Percentiles rank a stretch among this genome's conserved stretches.
Evolutionary conservation across 2,329 filamentous ascomycete species (phyloP).

Genomic region (Pestalotiopsis sp.): DNA sequence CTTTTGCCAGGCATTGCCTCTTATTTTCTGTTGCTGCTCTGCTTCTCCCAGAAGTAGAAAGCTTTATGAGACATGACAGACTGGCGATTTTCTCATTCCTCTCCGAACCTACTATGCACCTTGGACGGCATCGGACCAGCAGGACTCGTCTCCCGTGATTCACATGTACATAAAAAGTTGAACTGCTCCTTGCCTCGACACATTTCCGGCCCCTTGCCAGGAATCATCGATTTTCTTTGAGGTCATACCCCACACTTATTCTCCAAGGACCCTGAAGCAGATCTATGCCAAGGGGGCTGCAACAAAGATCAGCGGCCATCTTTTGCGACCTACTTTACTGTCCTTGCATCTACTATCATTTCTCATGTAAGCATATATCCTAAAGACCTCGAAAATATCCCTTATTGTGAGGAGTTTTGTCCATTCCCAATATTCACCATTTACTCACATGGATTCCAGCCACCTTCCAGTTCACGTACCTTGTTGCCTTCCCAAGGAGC

Average conservation of each 20-base stretch:
- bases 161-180: constrained; percentile 1
- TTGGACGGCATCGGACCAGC: neutral
- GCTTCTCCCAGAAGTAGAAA: neutral
- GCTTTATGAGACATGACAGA: constrained; percentile 10
- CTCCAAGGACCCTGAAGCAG: constrained; percentile 1
- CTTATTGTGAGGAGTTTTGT: neutral
- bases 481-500: neutral
- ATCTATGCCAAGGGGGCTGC: constrained; percentile 7
- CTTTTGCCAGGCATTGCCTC: neutral
- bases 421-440: neutral
- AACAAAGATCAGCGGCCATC: constrained; percentile 7
- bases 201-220: neutral
- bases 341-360: neutral
- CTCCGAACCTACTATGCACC: neutral
- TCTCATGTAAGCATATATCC: neutral
- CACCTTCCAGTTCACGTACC: neutral
- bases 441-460: neutral
- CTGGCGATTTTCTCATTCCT: constrained; percentile 2
- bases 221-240: neutral
- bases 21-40: neutral
- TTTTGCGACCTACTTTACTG: constrained; percentile 2
- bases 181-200: neutral
- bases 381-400: neutral
- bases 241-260: constrained; percentile 8
- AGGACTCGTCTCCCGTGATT: neutral